These are phyloP conservation scores for Penicillium lagena DNA, from an alignment of 495 filamentous ascomycete species.

Conservation along the genomic window DNA sequence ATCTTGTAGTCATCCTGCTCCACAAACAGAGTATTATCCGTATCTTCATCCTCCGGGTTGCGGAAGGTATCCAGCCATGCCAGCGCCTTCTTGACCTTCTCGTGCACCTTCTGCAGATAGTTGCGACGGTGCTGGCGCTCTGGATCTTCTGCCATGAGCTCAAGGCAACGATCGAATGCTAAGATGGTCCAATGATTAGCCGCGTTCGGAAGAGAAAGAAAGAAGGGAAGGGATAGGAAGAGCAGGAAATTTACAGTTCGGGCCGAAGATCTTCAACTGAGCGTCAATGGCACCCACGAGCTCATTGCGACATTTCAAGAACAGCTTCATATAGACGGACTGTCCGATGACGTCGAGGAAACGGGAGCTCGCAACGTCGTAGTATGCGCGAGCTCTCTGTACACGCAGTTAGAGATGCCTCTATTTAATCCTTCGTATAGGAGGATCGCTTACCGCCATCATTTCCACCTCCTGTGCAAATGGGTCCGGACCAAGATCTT, in stretches of 20 bases:
- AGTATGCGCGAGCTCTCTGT: conserved; percentile 44
- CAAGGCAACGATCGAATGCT: conserved; percentile 12
- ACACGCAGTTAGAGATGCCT: neutral
- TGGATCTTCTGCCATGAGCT: conserved; percentile 42
- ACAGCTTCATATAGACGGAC: conserved; percentile 39
- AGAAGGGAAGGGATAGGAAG: too few relatives aligned
- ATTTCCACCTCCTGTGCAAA: conserved; percentile 41
- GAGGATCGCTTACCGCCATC: conserved; percentile 38
- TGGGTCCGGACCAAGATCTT: conserved; percentile 33
- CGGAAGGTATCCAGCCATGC: conserved; percentile 26
- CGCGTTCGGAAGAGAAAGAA: neutral
- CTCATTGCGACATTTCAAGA: conserved; percentile 31
- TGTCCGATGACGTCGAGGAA: conserved; percentile 45
- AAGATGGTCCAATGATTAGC: neutral
- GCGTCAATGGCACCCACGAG: conserved; percentile 28
- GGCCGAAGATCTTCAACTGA: conserved; percentile 25
- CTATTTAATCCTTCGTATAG: neutral
- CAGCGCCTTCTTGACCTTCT: conserved; percentile 39
- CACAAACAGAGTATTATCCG: neutral
- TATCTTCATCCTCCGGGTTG: conserved; percentile 13
- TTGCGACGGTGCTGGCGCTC: conserved; percentile 32
- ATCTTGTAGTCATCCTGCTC: too few relatives aligned
- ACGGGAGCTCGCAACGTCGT: conserved; percentile 42
- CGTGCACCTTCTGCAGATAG: conserved; percentile 32
- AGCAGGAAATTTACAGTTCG: conserved; percentile 25